phyloP scores from a whole-genome alignment of 2,329 filamentous ascomycete genomes.

The Teratosphaeria viscida region DNA sequence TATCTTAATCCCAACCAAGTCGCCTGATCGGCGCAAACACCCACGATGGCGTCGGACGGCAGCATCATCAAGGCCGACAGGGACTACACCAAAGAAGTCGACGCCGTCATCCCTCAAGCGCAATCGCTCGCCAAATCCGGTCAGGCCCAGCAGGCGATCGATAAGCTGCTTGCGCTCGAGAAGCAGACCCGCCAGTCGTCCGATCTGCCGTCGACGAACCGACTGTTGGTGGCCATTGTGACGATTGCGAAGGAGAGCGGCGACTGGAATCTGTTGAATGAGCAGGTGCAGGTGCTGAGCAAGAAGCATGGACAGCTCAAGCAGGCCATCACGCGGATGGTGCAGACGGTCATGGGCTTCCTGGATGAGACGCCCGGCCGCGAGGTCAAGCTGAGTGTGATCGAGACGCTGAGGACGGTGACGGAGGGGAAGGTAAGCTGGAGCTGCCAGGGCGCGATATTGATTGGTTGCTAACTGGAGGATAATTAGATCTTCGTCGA shows the following conservation, averaged over 20 bases:
- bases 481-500: slow-evolving; percentile 77
- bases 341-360: slow-evolving; percentile 90
- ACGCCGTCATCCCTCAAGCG: slow-evolving; percentile 81
- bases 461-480: slow-evolving; percentile 4
- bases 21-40: not conserved
- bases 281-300: slow-evolving; percentile 88
- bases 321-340: slow-evolving; percentile 98
- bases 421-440: slow-evolving; percentile 76
- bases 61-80: slow-evolving; percentile 83
- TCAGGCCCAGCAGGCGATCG: slow-evolving; percentile 77
- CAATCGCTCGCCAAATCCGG: slow-evolving; percentile 62
- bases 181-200: slow-evolving; percentile 97
- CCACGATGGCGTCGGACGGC: slow-evolving; percentile 49
- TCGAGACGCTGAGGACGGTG: slow-evolving; percentile 89
- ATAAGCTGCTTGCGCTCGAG: slow-evolving; percentile 84
- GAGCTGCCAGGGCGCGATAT: not conserved
- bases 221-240: slow-evolving; percentile 76
- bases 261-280: slow-evolving; percentile 91
- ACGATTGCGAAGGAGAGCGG: slow-evolving; percentile 87
- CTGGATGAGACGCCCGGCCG: slow-evolving; percentile 73
- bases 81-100: slow-evolving; percentile 95
- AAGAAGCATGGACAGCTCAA: slow-evolving; percentile 99
- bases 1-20: not conserved
- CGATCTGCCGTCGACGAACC: slow-evolving; percentile 88
- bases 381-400: slow-evolving; percentile 84